A percentile compares a stretch with the other conserved stretches of the same genome.
These are phyloP conservation scores for Globisporangium spiculum DNA, from an alignment of 352 stramenopile species.

Conservation along the genomic window DNA sequence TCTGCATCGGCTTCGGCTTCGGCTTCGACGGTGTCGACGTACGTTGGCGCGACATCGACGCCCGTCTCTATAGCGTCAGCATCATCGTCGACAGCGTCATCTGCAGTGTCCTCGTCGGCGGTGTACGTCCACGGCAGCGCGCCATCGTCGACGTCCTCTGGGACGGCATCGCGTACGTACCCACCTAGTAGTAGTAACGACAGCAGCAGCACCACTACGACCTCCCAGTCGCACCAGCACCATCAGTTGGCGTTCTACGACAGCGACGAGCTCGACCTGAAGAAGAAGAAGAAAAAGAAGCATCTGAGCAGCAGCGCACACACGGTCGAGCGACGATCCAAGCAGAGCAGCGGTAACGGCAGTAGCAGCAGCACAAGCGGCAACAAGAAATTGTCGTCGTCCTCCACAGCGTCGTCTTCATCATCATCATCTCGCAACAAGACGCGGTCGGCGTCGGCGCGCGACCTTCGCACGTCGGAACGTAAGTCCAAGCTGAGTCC, in stretches of 20 bases:
- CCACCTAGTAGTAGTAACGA: constrained; percentile 23
- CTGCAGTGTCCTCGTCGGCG: not conserved
- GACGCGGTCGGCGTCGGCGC: constrained; percentile 34
- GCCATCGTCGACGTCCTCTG: constrained; percentile 6
- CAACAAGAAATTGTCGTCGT: constrained; percentile 16
- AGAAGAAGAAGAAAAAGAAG: constrained; percentile 1
- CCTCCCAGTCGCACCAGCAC: not conserved
- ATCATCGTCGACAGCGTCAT: not conserved
- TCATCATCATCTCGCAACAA: constrained; percentile 28
- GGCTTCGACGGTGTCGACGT: not conserved
- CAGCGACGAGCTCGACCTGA: not conserved
- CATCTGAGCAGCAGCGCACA: constrained; percentile 10
- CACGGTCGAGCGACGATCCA: constrained; percentile 5
- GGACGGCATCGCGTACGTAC: constrained; percentile 7
- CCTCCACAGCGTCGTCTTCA: constrained; percentile 11
- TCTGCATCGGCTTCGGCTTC: not conserved
- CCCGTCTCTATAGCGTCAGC: constrained; percentile 5
- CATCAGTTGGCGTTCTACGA: constrained; percentile 4
- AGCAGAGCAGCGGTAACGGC: not conserved
- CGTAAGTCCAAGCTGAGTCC: constrained; percentile 56
- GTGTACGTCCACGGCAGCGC: constrained; percentile 17
- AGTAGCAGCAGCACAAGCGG: not conserved
- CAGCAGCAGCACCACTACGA: constrained; percentile 22
- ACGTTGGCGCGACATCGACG: not conserved
- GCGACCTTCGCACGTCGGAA: constrained; percentile 45